These are phyloP conservation scores for Aspergillus oerlinghausenensis DNA, from an alignment of 2,329 filamentous ascomycete species.

Conservation along the genomic window DNA sequence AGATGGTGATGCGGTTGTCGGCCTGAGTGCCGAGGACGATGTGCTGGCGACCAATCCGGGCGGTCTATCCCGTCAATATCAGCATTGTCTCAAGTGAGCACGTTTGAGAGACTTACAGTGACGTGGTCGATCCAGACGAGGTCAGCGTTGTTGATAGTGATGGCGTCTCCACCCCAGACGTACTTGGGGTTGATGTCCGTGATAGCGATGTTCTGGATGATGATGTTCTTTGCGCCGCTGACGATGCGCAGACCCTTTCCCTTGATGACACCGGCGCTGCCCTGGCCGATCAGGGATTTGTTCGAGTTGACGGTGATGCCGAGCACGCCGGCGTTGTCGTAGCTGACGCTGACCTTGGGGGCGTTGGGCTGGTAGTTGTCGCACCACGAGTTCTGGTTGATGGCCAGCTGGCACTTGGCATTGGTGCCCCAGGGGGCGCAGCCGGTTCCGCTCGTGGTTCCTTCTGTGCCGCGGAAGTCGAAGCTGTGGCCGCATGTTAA, in stretches of 20 bases:
- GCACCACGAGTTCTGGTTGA: slow-evolving; percentile 57
- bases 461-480: neutral
- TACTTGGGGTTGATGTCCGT: slow-evolving; percentile 54
- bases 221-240: slow-evolving; percentile 48
- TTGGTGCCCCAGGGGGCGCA: slow-evolving; percentile 55
- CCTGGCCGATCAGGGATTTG: slow-evolving; percentile 54
- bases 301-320: slow-evolving; percentile 51
- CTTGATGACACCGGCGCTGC: slow-evolving; percentile 50
- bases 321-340: slow-evolving; percentile 48
- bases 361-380: slow-evolving; percentile 53
- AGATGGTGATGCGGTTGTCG: slow-evolving; percentile 54
- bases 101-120: slow-evolving; percentile 19
- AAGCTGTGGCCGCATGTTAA: neutral
- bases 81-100: too few relatives aligned
- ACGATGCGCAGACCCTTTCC: slow-evolving; percentile 52
- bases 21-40: slow-evolving; percentile 54
- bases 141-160: slow-evolving; percentile 45
- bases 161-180: slow-evolving; percentile 56
- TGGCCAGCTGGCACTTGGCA: slow-evolving; percentile 52
- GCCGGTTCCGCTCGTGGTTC: slow-evolving; percentile 46
- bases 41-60: slow-evolving; percentile 56
- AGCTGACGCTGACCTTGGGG: slow-evolving; percentile 38
- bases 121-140: slow-evolving; percentile 49
- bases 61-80: slow-evolving; percentile 35
- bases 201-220: slow-evolving; percentile 55